These are phyloP conservation scores for Eucalyptus curtisii DNA, from an alignment of 345 rosid species.

Conservation along the genomic window DNA sequence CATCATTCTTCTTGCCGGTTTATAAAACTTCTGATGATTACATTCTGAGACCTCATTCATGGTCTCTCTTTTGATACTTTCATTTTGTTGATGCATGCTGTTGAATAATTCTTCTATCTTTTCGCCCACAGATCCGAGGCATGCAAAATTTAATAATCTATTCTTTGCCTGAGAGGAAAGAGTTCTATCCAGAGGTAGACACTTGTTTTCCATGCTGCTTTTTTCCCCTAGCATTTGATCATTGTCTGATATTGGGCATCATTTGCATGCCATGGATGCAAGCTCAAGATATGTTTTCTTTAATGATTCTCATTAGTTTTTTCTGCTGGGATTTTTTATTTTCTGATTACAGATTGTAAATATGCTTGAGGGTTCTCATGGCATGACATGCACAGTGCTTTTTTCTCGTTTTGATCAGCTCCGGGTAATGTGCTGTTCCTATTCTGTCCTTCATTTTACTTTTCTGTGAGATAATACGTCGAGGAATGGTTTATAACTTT, in stretches of 20 bases:
- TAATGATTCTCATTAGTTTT: neutral
- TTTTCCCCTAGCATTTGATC: neutral
- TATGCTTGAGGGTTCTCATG: constrained; percentile 70
- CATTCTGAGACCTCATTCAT: neutral
- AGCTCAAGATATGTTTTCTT: neutral
- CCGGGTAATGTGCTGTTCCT: constrained; percentile 34
- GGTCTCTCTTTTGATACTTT: neutral
- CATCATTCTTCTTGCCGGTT: neutral
- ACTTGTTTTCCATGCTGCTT: neutral
- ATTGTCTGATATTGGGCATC: neutral
- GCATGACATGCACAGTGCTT: constrained; percentile 64
- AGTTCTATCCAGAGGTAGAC: constrained; percentile 80
- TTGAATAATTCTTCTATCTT: neutral
- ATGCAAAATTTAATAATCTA: constrained; percentile 66
- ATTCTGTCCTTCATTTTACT: neutral
- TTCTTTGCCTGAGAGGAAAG: constrained; percentile 90
- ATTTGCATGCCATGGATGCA: neutral
- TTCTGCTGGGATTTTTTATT: neutral
- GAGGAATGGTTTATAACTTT: neutral
- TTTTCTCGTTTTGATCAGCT: constrained; percentile 64
- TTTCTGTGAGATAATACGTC: neutral
- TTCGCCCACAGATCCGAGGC: constrained; percentile 67
- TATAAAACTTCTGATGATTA: neutral
- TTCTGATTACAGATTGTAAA: constrained; percentile 53
- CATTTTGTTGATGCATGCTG: neutral